A percentile compares a stretch with the other conserved stretches of the same genome.
phyloP scores from a whole-genome alignment of 2,329 filamentous ascomycete genomes.

The Incumbomyces delicatus region DNA sequence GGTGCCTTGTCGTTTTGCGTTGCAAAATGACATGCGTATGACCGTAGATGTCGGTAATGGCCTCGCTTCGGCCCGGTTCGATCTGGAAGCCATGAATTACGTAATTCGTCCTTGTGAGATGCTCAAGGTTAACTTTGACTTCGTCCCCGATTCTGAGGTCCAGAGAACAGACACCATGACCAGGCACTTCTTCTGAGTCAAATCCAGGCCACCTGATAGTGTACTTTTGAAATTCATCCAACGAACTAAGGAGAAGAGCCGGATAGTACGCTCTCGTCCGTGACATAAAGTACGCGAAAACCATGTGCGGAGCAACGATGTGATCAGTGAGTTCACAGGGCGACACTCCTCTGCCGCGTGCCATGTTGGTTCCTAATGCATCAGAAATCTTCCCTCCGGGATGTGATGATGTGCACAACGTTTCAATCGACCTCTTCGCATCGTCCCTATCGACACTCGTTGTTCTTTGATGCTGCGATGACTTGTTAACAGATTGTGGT shows the following conservation, averaged over 20 bases:
- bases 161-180: slow-evolving; percentile 32
- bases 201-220: slow-evolving; percentile 38
- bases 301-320: slow-evolving; percentile 39
- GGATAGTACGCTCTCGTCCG: slow-evolving; percentile 49
- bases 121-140: slow-evolving; percentile 37
- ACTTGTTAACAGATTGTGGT: background rate
- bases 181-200: slow-evolving; percentile 30
- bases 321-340: background rate
- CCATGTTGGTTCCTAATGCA: background rate
- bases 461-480: too few species aligned
- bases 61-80: slow-evolving; percentile 21
- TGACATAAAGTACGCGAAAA: slow-evolving; percentile 50
- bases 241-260: slow-evolving; percentile 46
- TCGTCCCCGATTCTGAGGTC: slow-evolving; percentile 36
- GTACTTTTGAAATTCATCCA: slow-evolving; percentile 33
- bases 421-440: too few species aligned
- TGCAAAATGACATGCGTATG: slow-evolving; percentile 32
- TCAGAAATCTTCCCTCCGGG: background rate
- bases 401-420: background rate
- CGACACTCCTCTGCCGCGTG: background rate
- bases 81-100: slow-evolving; percentile 33
- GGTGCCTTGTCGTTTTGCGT: slow-evolving; percentile 33
- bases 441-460: too few species aligned
- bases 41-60: slow-evolving; percentile 35
- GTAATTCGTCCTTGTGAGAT: slow-evolving; percentile 34